A percentile compares a stretch with the other conserved stretches of the same genome.
Conservation (phyloP, 2,329 filamentous ascomycete species). For the Aspergillus melleus region DNA sequence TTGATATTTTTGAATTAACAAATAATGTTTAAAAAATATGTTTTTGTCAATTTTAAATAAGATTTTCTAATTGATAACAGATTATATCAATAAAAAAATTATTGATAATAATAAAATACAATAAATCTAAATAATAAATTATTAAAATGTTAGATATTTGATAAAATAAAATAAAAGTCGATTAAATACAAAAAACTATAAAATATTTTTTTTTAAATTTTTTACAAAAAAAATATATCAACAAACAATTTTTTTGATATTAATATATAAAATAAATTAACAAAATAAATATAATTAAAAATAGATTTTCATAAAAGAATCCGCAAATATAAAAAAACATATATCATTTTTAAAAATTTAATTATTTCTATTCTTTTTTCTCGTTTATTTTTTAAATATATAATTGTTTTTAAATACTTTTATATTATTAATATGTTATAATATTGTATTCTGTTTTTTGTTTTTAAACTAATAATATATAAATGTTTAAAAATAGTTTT, state of each 20-base stretch:
- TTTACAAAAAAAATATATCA: not conserved
- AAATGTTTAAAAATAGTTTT: not conserved
- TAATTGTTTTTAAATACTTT: too few relatives aligned
- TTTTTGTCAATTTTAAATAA: not conserved
- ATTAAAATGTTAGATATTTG: not conserved
- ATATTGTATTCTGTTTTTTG: too few relatives aligned
- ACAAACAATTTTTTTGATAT: not conserved
- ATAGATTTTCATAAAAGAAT: not conserved
- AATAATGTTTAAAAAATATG: not conserved
- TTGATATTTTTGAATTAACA: not conserved
- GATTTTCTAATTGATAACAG: not conserved
- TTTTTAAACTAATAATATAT: not conserved
- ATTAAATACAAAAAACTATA: not conserved
- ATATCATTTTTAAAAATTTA: too few relatives aligned
- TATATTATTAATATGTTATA: too few relatives aligned
- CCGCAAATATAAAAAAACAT: not conserved
- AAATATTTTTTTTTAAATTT: not conserved
- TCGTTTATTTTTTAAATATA: too few relatives aligned
- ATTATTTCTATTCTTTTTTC: too few relatives aligned
- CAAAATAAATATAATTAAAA: not conserved
- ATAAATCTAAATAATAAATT: not conserved
- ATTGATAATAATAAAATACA: not conserved
- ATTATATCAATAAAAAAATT: not conserved
- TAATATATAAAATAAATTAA: not conserved
- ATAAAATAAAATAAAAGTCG: not conserved